phyloP scores from a whole-genome alignment of 2,329 filamentous ascomycete genomes.

The Aspergillus unguis region DNA sequence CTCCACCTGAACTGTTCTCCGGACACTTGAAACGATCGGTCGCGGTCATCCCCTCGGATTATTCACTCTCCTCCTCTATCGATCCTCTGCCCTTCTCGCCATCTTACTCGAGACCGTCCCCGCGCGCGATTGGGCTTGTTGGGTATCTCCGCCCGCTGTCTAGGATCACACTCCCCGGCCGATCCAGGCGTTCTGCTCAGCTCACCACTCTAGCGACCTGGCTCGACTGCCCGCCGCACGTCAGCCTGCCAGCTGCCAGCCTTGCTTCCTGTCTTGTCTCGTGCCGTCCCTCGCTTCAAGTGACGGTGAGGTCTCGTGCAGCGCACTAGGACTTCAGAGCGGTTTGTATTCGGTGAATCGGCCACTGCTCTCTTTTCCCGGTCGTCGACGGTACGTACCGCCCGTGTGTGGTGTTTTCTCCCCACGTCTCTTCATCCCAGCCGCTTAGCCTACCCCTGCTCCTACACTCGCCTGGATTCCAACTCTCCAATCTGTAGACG shows the following conservation, averaged over 20 bases:
- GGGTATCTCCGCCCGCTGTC: constrained; percentile 22
- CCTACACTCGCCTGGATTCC: background rate
- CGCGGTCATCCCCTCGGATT: constrained; percentile 3
- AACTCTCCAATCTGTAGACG: background rate
- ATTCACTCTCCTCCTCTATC: constrained; percentile 11
- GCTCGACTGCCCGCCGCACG: constrained; percentile 12
- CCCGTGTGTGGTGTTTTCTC: constrained; percentile 1
- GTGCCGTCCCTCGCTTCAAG: constrained; percentile 18
- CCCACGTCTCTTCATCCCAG: constrained; percentile 1
- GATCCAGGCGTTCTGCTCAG: constrained; percentile 25
- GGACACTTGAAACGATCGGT: constrained; percentile 17
- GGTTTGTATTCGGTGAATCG: constrained; percentile 6
- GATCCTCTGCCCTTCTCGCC: constrained; percentile 5
- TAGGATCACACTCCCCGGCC: constrained; percentile 24
- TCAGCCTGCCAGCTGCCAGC: constrained; percentile 16
- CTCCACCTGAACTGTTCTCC: constrained; percentile 4
- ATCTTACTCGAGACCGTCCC: constrained; percentile 10
- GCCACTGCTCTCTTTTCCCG: background rate
- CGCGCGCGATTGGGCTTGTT: constrained; percentile 21
- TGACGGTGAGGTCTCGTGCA: constrained; percentile 21
- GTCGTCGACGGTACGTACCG: constrained; percentile 31
- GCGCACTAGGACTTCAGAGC: constrained; percentile 14
- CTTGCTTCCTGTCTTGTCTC: constrained; percentile 17
- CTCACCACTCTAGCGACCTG: constrained; percentile 20
- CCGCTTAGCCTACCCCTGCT: constrained; percentile 3